Conservation (phyloP, 148 eudicot species). For the Rhododendron ovatum region DNA sequence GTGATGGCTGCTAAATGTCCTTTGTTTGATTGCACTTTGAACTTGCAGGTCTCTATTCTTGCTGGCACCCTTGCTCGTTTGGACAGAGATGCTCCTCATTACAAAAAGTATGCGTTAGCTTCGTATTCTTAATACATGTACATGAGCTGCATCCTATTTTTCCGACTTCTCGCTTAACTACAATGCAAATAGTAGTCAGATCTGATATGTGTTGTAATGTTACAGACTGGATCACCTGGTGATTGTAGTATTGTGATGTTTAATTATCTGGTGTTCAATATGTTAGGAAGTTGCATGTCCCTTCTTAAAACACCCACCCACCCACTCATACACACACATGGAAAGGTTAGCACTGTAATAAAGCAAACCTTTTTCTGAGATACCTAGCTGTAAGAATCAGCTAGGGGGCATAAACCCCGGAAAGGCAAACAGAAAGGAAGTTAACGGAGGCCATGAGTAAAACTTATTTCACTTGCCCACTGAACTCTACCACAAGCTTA, state of each 20-base stretch:
- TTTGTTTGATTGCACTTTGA: slow-evolving; percentile 11
- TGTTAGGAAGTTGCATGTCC: background rate
- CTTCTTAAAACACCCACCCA: background rate
- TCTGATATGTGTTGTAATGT: background rate
- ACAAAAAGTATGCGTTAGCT: slow-evolving; percentile 68
- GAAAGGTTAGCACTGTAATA: background rate
- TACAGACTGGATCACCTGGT: background rate
- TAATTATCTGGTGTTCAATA: background rate
- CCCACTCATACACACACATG: background rate
- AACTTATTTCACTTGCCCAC: background rate
- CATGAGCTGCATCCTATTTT: background rate
- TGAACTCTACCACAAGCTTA: background rate
- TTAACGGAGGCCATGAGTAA: background rate
- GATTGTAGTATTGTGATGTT: background rate
- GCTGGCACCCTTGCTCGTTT: slow-evolving; percentile 98
- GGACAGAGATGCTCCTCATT: slow-evolving; percentile 98
- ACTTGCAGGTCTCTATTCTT: slow-evolving; percentile 87
- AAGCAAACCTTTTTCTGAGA: background rate
- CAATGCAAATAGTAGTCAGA: background rate
- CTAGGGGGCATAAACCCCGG: background rate
- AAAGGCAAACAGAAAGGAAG: background rate
- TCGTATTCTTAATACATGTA: slow-evolving; percentile 1
- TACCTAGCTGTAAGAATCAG: background rate
- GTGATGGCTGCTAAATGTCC: background rate
- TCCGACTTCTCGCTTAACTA: background rate